Base-by-base conservation (phyloP, 768 basidiomycete species). In the Tulasnella sp. region DNA sequence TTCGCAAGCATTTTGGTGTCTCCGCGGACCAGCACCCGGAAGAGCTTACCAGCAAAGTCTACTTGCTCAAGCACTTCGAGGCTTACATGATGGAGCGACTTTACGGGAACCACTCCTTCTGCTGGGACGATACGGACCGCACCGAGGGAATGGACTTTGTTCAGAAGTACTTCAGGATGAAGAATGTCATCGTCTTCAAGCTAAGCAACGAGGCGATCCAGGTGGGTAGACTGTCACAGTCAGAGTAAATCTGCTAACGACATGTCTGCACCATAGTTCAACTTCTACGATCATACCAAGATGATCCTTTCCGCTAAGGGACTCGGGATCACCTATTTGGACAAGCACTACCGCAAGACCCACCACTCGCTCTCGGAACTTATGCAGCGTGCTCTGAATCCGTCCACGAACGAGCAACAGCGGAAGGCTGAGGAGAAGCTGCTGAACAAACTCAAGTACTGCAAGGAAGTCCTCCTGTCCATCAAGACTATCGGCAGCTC, bases 201-300 rank as follows among this genome's bases (percentile, higher is more conserved):
- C 85, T 99, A 84, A 96, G 94, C 84, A 95, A 98, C 82, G 96
- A 97, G 82, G 91, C 95, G 77, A 84, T 98, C n/a, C 97, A 98
- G 90, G 96, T 94, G 78, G 69, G 88, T 77, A 81, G n/a, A n/a
- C n/a, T n/a, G n/a, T n/a, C n/a, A 70, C 71, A 26, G 16, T 39
- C 44, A 37, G 13, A 35, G 20, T 35, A 29, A 55, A 6, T 23
- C n/a, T 42, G 32, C 73, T 74, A 48, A 80, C 32, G 37, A 11
- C 71, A 5, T 81, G 73, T 32, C 73, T 73, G 69, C 15, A 23
- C 11, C 46, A 55, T 83, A 99, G 97, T 98, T 98, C 89, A 99
- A 99, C 87, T 99, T 98, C 84, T 94, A 94, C 84, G 98, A 99
- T 85, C 98, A 99, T 86, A 92, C 93, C 57, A 99, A 99, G 84